Percentiles rank a stretch among this genome's conserved stretches.
Conservation (phyloP, 1,284 basidiomycete species). For the Cystobasidium slooffiae region DNA sequence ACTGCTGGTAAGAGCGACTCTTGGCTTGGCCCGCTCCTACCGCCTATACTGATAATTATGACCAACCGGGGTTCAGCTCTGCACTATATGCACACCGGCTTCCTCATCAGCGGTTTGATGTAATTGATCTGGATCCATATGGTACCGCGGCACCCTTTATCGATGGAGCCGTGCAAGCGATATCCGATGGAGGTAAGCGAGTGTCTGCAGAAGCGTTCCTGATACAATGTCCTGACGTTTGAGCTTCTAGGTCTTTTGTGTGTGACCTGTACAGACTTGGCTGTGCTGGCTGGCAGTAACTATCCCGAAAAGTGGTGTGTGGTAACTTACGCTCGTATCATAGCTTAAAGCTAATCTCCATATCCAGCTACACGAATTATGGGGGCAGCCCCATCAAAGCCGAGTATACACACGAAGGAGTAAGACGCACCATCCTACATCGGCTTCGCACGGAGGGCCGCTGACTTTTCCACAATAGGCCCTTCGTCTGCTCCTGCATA, state of each 20-base stretch:
- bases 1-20: slow-evolving; percentile 73
- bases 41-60: not conserved
- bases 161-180: slow-evolving; percentile 90
- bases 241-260: slow-evolving; percentile 74
- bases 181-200: slow-evolving; percentile 77
- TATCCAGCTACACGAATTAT: slow-evolving; percentile 83
- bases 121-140: slow-evolving; percentile 96
- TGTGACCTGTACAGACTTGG: slow-evolving; percentile 94
- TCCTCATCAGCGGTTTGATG: slow-evolving; percentile 77
- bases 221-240: not conserved
- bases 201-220: not conserved
- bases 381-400: slow-evolving; percentile 89
- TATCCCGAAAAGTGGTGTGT: slow-evolving; percentile 93
- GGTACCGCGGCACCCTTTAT: slow-evolving; percentile 96
- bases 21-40: not conserved
- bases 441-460: not conserved
- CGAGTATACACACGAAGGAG: slow-evolving; percentile 92
- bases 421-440: slow-evolving; percentile 57
- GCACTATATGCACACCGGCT: slow-evolving; percentile 89
- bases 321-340: not conserved
- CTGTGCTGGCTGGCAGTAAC: slow-evolving; percentile 90
- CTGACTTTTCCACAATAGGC: slow-evolving; percentile 63
- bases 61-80: slow-evolving; percentile 64
- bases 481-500: slow-evolving; percentile 83
- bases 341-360: slow-evolving; percentile 1